Evolutionary conservation across 1,284 basidiomycete genomes (phyloP), one percentile per base, ranked within the genome.

Genomic region (Rhodotorula sp.): DNA sequence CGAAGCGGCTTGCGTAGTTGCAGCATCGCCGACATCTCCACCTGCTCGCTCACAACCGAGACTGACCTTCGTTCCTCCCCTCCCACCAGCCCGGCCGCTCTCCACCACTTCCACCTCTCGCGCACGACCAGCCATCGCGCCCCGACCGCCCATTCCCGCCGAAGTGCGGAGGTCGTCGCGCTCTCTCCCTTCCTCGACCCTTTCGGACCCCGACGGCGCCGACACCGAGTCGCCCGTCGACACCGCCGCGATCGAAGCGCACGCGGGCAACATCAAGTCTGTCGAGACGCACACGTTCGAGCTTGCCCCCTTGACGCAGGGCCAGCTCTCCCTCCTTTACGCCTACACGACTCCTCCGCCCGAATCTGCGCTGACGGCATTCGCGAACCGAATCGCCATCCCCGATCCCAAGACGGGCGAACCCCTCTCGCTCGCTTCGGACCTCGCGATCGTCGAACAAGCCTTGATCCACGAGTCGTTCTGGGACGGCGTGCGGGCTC

Each of bases 401-500:
- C 15, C 49, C 61, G 56, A 52, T 51, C 57, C 49, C 62, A 9
- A 62, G 46, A 29, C 47, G 29, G 17, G 20, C 34, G 27, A 48
- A 15, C 15, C 63, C 39, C 7, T 46, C 64, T 71, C 67, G n/a
- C 68, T 69, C 66, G 59, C 59, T 32, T 24, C 36, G 29, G 48
- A 74, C 68, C 65, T 78, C 66, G 57, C 74, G 30, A 64, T 85
- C 32, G 81, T 90, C 61, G 85, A 87, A 76, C 88, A 89, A 78
- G 59, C 64, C 27, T 90, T 89, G 82, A 94, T 91, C 0, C 92
- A 94, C 80, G 85, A 87, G 17, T 91, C 91, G 1, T 90, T 89
- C 69, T 78, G 76, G 76, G 60, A 49, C 44, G 74, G 68, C 34
- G 67, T 76, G 54, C 61, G 65, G 48, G 29, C 57, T 17, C 67